phyloP scores from a whole-genome alignment of 2,329 filamentous ascomycete genomes.

The Emericellopsis cladophorae region DNA sequence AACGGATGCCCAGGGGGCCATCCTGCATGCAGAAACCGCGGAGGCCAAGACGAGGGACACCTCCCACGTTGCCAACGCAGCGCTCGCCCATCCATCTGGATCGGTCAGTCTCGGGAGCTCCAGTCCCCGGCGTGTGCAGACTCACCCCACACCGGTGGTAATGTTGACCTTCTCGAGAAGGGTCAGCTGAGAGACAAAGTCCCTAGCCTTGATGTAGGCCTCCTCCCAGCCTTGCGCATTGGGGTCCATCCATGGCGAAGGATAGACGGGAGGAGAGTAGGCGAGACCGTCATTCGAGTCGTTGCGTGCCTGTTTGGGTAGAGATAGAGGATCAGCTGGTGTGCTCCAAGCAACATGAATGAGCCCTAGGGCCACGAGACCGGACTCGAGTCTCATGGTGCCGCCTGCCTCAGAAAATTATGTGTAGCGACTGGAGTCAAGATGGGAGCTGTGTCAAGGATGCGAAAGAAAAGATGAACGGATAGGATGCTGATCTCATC shows the following conservation, averaged over 20 bases:
- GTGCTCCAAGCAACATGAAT: background rate
- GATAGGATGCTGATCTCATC: too few relatives aligned
- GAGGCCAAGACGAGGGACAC: slow-evolving; percentile 57
- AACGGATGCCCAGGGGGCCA: slow-evolving; percentile 67
- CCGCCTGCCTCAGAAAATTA: too few relatives aligned
- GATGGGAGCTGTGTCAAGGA: too few relatives aligned
- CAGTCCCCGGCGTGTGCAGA: slow-evolving; percentile 10
- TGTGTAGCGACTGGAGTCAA: too few relatives aligned
- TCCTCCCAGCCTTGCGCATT: slow-evolving; percentile 59
- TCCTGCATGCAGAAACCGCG: slow-evolving; percentile 77
- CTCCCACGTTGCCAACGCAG: slow-evolving; percentile 67
- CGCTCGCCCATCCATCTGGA: slow-evolving; percentile 39
- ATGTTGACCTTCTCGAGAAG: slow-evolving; percentile 87
- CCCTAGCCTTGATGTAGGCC: slow-evolving; percentile 63
- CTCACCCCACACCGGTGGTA: slow-evolving; percentile 78
- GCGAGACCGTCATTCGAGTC: slow-evolving; percentile 13
- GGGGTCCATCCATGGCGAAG: slow-evolving; percentile 77
- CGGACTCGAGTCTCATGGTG: too few relatives aligned
- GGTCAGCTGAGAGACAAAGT: slow-evolving; percentile 73
- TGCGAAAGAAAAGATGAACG: too few relatives aligned
- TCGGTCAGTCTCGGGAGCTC: background rate
- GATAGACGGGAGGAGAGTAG: slow-evolving; percentile 54
- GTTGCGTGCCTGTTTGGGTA: slow-evolving; percentile 7
- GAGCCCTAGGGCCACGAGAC: too few relatives aligned
- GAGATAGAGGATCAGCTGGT: slow-evolving; percentile 9